Evolutionary conservation across 2,329 filamentous ascomycete species (phyloP).

Genomic region (Colletotrichum costaricense): DNA sequence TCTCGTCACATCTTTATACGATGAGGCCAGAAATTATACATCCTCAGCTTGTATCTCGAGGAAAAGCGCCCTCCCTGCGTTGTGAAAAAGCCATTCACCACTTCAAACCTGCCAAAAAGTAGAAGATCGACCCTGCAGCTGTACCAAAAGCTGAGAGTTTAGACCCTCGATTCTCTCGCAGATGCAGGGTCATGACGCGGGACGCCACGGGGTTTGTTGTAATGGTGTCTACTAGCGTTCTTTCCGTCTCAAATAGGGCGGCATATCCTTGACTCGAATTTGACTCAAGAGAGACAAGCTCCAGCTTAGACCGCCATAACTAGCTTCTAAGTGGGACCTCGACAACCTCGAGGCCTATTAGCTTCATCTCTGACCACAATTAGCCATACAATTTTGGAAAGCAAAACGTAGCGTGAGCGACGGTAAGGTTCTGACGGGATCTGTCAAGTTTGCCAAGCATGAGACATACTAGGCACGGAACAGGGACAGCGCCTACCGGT

Average conservation of each 20-base stretch:
- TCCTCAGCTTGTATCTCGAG: no score
- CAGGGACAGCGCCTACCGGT: not conserved
- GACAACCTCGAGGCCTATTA: no score
- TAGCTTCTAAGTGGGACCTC: not conserved
- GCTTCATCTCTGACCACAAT: not conserved
- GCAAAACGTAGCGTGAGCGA: not conserved
- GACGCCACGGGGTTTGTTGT: not conserved
- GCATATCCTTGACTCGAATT: not conserved
- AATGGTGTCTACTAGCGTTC: not conserved
- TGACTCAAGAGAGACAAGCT: not conserved
- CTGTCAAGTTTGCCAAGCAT: not conserved
- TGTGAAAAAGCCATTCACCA: no score
- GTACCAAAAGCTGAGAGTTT: not conserved
- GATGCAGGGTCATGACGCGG: not conserved
- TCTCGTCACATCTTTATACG: no score
- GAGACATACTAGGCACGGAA: not conserved
- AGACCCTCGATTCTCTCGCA: not conserved
- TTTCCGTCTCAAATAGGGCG: not conserved
- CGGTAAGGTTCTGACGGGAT: not conserved
- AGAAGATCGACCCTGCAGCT: not conserved
- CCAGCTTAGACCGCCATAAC: not conserved
- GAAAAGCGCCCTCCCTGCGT: not conserved
- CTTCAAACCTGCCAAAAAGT: no score
- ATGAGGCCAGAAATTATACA: no score
- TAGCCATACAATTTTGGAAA: not conserved